Evolutionary conservation across 768 basidiomycete species (phyloP), one percentile per base, ranked within the genome.

Genomic region (Pleurotus tuber-regium): DNA sequence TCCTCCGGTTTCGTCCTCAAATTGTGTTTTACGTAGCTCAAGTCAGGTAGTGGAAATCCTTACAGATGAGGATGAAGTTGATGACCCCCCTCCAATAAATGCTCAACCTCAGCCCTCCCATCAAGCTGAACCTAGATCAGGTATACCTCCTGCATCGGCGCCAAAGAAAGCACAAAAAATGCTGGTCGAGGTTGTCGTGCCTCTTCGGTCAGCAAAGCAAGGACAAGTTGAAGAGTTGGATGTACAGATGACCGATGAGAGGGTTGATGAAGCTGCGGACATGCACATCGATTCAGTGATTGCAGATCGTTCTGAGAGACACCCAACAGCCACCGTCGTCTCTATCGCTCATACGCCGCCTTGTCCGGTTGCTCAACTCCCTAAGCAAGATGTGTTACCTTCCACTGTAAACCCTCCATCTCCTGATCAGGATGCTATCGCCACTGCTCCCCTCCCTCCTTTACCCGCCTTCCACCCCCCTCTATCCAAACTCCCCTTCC

Each of bases 401-500:
- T n/a, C 35, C 12, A 19, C 6, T 38, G 12, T 38, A 19, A 38
- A 38, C 35, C n/a, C n/a, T 10, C n/a, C n/a, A n/a, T 38, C 35
- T 38, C 35, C 26, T 6, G 19, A 43, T 14, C 42, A n/a, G 7
- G 42, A 28, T 18, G 14, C 40, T 11, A 42, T 42, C 38, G 40
- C 56, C 21, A 50, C 61, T n/a, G 31, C 44, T n/a, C 52, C 56
- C 19, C 8, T 48, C 9, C 38, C 54, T 5, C 62, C 56, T 14
- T 39, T 18, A 25, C 58, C 49, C 14, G 53, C 57, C 44, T 33
- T 64, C 61, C 46, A 58, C 74, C 76, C 77, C 4, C 64, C 74
- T 9, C 65, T 80, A 26, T 74, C 77, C 0, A 71, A 70, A 53
- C 67, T 75, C 3, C 77, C 77, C 1, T 77, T 77, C 51, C 65